Evolutionary conservation across 164 flowering plant species (phyloP), one percentile per base, ranked within the genome.

Genomic region (Brasenia schreberi): DNA sequence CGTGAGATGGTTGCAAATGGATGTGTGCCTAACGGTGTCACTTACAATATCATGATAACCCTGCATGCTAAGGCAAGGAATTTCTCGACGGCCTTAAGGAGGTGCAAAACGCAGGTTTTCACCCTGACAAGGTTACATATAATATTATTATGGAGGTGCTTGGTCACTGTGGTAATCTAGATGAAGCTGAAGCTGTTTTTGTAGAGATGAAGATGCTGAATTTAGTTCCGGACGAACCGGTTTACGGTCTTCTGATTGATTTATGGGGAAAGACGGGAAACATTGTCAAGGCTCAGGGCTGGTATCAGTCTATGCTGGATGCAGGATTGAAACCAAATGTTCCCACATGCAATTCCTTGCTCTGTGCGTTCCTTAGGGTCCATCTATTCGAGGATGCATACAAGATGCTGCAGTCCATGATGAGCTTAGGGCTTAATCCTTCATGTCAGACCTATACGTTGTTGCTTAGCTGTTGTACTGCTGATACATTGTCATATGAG

Each of bases 71-170:
- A 88, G 79, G 90, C 96, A 45, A 82, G 97, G 75, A 92, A 90
- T 66, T 92, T 89, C 67, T 75, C 83, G 59, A 70, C 70, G 77
- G 90, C 97, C 6, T 65, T 95, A 33, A 75, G 18, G 91, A 92
- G 69, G 84, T 95, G 97, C 89, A 89, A 75, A 73, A 74, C 74
- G 96, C 87, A 1, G 97, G 99, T 42, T 87, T 85, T 71, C 85
- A 78, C 70, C 99, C 99, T 19, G 99, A 92, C 70, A 89, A 85
- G 66, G 97, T 95, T 43, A 92, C 97, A 45, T 95, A 95, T 77
- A 88, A 89, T 76, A 92, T 92, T 61, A 87, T 92, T 33, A 95
- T 95, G 99, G 99, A 95, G 82, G 97, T 85, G 67, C 92, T 92
- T 75, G 99, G 99, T 12, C 97, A 85, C 70, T 91, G 89, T 79